These are phyloP conservation scores for Akanthomyces lecanii DNA, from an alignment of 2,329 filamentous ascomycete species.

Conservation along the genomic window DNA sequence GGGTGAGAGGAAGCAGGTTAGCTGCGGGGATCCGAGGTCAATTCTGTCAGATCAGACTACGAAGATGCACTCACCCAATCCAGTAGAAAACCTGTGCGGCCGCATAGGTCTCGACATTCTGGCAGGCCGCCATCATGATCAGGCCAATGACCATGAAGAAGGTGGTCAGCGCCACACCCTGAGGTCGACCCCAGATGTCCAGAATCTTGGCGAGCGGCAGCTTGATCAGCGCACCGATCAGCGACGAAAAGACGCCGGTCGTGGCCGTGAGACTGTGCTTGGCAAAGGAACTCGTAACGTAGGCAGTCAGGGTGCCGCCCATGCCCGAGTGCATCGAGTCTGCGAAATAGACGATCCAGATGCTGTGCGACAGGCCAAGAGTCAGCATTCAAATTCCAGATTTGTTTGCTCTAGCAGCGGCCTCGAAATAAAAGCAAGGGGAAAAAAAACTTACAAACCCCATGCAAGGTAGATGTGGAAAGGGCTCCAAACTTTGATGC, in stretches of 20 bases:
- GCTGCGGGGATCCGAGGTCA: not conserved
- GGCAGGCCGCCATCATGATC: conserved; percentile 58
- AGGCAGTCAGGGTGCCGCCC: conserved; percentile 32
- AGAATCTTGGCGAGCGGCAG: conserved; percentile 59
- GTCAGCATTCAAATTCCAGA: not conserved
- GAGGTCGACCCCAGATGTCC: conserved; percentile 58
- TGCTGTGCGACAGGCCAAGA: conserved; percentile 18
- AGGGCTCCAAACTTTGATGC: not conserved
- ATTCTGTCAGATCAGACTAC: conserved; percentile 25
- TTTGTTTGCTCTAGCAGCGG: not conserved
- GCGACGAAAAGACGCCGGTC: conserved; percentile 44
- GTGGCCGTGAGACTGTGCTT: conserved; percentile 47
- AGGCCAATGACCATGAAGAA: conserved; percentile 43
- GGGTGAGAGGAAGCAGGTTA: not conserved
- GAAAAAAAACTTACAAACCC: conserved; percentile 2
- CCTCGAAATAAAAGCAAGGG: too few species aligned
- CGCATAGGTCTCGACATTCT: conserved; percentile 38
- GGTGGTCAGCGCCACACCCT: conserved; percentile 51
- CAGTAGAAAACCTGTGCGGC: conserved; percentile 60
- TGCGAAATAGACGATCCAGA: conserved; percentile 42
- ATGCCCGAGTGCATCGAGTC: conserved; percentile 28
- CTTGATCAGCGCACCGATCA: conserved; percentile 53
- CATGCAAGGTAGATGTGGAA: conserved; percentile 3
- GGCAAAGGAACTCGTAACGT: conserved; percentile 41
- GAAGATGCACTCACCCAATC: conserved; percentile 37